These are phyloP conservation scores for Phialophora tarda DNA, from an alignment of 2,329 filamentous ascomycete genomes.

Conservation along the genomic window DNA sequence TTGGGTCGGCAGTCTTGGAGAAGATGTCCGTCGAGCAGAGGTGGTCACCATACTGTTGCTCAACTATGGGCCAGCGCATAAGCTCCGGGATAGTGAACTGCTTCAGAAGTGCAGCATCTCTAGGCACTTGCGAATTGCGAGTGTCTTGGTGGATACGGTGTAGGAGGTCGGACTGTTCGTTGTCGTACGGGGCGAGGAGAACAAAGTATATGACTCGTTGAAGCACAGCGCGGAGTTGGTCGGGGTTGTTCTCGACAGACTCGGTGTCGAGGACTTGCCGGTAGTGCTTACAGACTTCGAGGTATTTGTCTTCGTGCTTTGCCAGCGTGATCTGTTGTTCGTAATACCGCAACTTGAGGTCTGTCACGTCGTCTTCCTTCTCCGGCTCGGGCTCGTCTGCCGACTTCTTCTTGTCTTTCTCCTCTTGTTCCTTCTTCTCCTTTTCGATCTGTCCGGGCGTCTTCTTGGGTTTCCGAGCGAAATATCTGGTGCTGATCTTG, in stretches of 20 bases:
- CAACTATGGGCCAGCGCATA: conserved; percentile 97
- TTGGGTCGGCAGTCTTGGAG: conserved; percentile 66
- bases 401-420: conserved; percentile 80
- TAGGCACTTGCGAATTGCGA: conserved; percentile 76
- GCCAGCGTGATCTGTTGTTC: conserved; percentile 95
- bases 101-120: conserved; percentile 85
- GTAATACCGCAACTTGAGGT: conserved; percentile 94
- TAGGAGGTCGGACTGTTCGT: conserved; percentile 96
- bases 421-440: conserved; percentile 80
- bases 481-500: conserved; percentile 96
- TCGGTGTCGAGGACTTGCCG: conserved; percentile 95
- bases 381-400: conserved; percentile 78
- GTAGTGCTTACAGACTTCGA: conserved; percentile 98
- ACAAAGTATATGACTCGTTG: conserved; percentile 98
- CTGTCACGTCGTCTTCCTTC: conserved; percentile 83
- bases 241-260: conserved; percentile 86
- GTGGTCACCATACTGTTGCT: conserved; percentile 85
- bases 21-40: conserved; percentile 91
- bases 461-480: conserved; percentile 89
- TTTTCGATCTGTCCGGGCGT: conserved; percentile 86
- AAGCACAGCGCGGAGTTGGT: conserved; percentile 83
- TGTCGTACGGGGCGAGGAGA: conserved; percentile 95
- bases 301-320: conserved; percentile 96
- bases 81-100: conserved; percentile 94
- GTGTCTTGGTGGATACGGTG: conserved; percentile 88